Evolutionary conservation across 78 protist genomes (phyloP).

Genomic region (Bodo saltans): DNA sequence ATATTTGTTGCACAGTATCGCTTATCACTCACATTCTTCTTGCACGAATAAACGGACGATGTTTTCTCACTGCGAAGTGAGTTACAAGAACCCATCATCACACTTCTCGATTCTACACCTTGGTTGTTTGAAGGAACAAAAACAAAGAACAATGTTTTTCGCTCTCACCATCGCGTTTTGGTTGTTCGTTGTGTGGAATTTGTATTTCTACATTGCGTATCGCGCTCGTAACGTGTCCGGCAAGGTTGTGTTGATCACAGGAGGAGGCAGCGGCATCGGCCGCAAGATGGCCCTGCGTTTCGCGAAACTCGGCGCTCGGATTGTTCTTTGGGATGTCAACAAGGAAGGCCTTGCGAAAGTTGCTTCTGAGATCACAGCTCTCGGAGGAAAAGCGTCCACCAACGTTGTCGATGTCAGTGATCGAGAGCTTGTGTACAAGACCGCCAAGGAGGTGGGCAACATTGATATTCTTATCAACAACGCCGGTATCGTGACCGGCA

Average conservation of each 20-base stretch:
- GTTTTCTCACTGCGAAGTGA: too few species aligned
- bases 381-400: slow-evolving; percentile 27
- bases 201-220: too few species aligned
- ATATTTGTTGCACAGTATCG: too few species aligned
- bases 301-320: slow-evolving; percentile 22
- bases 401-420: slow-evolving; percentile 36
- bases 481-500: slow-evolving; percentile 47
- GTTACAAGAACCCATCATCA: too few species aligned
- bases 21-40: too few species aligned
- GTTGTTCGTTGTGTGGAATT: too few species aligned
- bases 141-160: too few species aligned
- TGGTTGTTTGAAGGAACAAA: too few species aligned
- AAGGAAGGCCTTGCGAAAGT: background rate
- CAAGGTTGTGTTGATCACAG: slow-evolving; percentile 39
- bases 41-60: too few species aligned
- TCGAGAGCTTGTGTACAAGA: slow-evolving; percentile 12
- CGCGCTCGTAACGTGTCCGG: too few species aligned
- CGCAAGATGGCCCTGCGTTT: slow-evolving; percentile 31
- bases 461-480: slow-evolving; percentile 37
- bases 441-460: slow-evolving; percentile 31
- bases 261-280: slow-evolving; percentile 44
- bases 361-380: background rate
- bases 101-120: too few species aligned
- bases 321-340: slow-evolving; percentile 33
- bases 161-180: too few species aligned